These are phyloP conservation scores for Stevia rebaudiana DNA, from an alignment of 140 eudicot genomes.

Conservation along the genomic window DNA sequence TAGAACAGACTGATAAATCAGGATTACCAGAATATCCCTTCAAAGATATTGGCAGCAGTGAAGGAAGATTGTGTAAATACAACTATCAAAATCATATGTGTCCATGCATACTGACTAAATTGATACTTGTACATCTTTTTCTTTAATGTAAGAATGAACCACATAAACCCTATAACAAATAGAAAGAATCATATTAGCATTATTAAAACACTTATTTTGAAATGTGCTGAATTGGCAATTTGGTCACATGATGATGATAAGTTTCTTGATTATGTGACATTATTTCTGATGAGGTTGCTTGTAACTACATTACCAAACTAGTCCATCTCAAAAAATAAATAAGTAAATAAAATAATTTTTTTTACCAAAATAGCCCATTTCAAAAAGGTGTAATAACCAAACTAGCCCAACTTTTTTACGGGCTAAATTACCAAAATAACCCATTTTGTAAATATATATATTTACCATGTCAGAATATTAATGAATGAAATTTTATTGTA, in stretches of 20 bases:
- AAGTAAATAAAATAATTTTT: too few relatives aligned
- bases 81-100: constrained; percentile 83
- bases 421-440: not conserved
- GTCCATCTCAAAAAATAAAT: not conserved
- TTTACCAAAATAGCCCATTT: not conserved
- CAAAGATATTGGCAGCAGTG: constrained; percentile 77
- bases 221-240: not conserved
- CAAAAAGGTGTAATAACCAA: not conserved
- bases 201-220: not conserved
- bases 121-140: constrained; percentile 85
- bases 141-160: constrained; percentile 85
- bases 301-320: not conserved
- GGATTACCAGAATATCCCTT: constrained; percentile 75
- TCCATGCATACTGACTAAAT: constrained; percentile 86
- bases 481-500: not conserved
- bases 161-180: constrained; percentile 56
- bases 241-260: not conserved
- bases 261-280: not conserved
- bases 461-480: too few relatives aligned
- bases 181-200: not conserved
- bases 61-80: constrained; percentile 86
- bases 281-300: not conserved
- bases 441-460: not conserved
- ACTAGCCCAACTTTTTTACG: too few relatives aligned
- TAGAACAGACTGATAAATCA: constrained; percentile 1